Conservation (phyloP, 163 green algal species). For the Volvox carteri region DNA sequence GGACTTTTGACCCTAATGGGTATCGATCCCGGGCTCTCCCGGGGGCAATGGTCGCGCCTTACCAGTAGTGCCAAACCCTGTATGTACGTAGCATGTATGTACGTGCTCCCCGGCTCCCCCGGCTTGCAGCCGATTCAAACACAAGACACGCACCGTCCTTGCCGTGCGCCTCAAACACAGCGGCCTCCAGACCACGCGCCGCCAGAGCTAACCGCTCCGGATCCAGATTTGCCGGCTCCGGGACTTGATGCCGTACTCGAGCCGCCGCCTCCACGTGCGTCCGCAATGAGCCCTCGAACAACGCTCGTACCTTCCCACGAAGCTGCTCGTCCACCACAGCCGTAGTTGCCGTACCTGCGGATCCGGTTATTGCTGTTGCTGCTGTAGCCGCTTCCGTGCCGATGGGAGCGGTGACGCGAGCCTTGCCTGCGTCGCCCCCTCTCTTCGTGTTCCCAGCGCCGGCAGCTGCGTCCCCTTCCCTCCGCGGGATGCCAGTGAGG, state of each 20-base stretch:
- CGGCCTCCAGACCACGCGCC: constrained; percentile 28
- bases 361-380: neutral
- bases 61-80: too few species aligned
- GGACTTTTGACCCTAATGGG: too few species aligned
- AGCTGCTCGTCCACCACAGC: constrained; percentile 11
- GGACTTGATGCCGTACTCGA: neutral
- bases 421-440: neutral
- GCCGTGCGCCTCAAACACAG: constrained; percentile 23
- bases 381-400: neutral
- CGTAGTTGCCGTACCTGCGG: neutral
- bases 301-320: neutral
- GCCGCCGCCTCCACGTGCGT: constrained; percentile 24
- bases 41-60: too few species aligned
- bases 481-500: neutral
- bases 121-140: too few species aligned
- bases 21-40: too few species aligned
- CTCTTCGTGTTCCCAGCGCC: neutral
- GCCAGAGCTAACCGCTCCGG: neutral
- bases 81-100: too few species aligned
- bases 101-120: too few species aligned
- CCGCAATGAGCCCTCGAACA: constrained; percentile 12
- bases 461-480: too few species aligned
- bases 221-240: constrained; percentile 3
- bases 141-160: neutral
- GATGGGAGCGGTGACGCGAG: too few species aligned